Percentiles rank a stretch among this genome's conserved stretches.
Conservation (phyloP, 495 filamentous ascomycete genomes). For the Penicillium paxilli region DNA sequence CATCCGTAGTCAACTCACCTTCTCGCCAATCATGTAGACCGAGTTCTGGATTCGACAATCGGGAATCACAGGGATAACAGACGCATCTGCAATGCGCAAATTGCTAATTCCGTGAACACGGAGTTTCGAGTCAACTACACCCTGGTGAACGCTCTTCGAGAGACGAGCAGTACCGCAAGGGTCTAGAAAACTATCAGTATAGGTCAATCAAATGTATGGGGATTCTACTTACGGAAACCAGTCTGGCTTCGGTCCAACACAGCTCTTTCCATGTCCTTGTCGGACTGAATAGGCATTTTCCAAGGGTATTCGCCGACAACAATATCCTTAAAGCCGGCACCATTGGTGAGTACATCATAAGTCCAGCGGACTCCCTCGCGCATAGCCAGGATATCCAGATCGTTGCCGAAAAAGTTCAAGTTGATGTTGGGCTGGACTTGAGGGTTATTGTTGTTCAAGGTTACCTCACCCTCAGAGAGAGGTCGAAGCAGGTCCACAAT, state of each 20-base stretch:
- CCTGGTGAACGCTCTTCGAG: slow-evolving; percentile 50
- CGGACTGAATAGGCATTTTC: slow-evolving; percentile 56
- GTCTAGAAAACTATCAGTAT: slow-evolving; percentile 13
- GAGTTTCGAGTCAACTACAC: slow-evolving; percentile 54
- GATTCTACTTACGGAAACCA: slow-evolving; percentile 46
- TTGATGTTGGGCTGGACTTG: slow-evolving; percentile 57
- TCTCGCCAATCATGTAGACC: slow-evolving; percentile 61
- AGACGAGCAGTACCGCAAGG: slow-evolving; percentile 58
- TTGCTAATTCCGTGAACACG: slow-evolving; percentile 54
- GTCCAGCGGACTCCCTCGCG: slow-evolving; percentile 56
- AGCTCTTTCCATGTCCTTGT: slow-evolving; percentile 55
- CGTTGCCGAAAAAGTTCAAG: slow-evolving; percentile 58
- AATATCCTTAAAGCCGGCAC: slow-evolving; percentile 59
- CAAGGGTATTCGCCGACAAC: slow-evolving; percentile 56
- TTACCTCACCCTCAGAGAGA: slow-evolving; percentile 51
- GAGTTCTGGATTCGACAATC: slow-evolving; percentile 45
- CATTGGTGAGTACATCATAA: slow-evolving; percentile 55
- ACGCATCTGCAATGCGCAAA: slow-evolving; percentile 50
- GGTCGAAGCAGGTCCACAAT: slow-evolving; percentile 62
- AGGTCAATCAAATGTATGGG: not conserved
- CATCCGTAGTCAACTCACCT: slow-evolving; percentile 28
- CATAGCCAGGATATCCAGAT: slow-evolving; percentile 57
- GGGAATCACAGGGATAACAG: slow-evolving; percentile 39
- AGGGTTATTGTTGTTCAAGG: slow-evolving; percentile 51
- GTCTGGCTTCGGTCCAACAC: slow-evolving; percentile 60